Base-by-base conservation (phyloP, 345 rosid genomes). In the Sisymbrium irio region DNA sequence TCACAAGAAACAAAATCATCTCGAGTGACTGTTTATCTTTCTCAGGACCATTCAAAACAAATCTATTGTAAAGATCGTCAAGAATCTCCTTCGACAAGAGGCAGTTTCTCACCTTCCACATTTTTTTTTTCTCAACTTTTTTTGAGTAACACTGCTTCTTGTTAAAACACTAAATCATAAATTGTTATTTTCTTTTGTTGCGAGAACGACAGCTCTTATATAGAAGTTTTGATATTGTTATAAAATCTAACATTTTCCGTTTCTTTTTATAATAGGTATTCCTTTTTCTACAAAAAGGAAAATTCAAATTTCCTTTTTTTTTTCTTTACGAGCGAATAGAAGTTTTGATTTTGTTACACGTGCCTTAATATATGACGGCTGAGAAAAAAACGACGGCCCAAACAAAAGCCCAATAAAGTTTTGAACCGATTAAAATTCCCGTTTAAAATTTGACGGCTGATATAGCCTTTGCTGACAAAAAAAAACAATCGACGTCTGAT, bases 391-490 rank as follows among this genome's bases (percentile, higher is more conserved):
- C 25, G 25, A 22, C 45, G 25, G 76, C 69, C 54, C 25, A 22
- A 22, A 22, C 54, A 72, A 13, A 18, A 54, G 51, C 69, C 54
- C 69, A 68, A 54, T 11, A 58, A 19, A 42, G 19, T 44, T 18
- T 25, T 47, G 30, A 50, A 18, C 11, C 19, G 22, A 13, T 25
- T 1, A 17, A 22, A 22, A 1, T 1, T 22, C 14, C 0, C 36
- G 19, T 49, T 25, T 49, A 60, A 49, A 25, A 49, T 27, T 39
- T 5, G 41, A 71, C 67, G 75, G 61, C 60, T 36, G 20, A 59
- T 5, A 56, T 57, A 22, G 25, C n/a, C 25, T 3, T 22, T 22
- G 25, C 25, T 22, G 25, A 3, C 25, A 22, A 22, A 22, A 22
- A 22, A 22, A 22, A 22, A 22, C 1, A 22, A 51, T 30, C 12